Percentiles rank a stretch among this genome's conserved stretches.
Conservation (phyloP, 208 protist genomes). For the Cochliopodium minus region DNA sequence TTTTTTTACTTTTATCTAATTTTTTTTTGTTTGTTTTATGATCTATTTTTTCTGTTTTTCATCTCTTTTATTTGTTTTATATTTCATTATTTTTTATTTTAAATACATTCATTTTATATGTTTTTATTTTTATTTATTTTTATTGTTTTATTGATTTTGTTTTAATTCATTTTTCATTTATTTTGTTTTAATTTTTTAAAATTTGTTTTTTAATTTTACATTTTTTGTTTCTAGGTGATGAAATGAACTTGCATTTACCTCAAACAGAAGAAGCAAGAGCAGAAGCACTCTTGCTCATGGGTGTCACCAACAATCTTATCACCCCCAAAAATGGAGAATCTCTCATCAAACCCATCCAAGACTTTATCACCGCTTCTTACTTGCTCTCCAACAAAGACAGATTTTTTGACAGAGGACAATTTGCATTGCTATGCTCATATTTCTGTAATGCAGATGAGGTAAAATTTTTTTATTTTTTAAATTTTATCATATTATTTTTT, state of each 20-base stretch:
- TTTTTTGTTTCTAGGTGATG: constrained; percentile 82
- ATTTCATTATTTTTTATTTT: too few species aligned
- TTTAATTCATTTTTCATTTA: too few species aligned
- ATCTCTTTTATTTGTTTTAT: background rate
- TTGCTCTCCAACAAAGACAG: constrained; percentile 79
- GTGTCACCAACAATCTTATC: constrained; percentile 84
- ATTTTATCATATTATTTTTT: constrained; percentile 10
- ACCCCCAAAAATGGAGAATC: constrained; percentile 88
- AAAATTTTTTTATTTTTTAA: constrained; percentile 13
- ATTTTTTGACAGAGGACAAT: constrained; percentile 78
- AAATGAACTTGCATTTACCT: constrained; percentile 98
- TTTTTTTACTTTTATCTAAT: too few species aligned
- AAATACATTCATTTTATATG: too few species aligned
- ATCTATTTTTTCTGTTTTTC: background rate
- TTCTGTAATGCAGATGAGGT: constrained; percentile 37
- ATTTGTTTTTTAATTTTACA: too few species aligned
- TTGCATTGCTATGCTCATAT: constrained; percentile 62
- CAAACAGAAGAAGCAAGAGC: constrained; percentile 95
- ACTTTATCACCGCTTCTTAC: constrained; percentile 92
- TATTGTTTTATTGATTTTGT: too few species aligned
- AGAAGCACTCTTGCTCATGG: constrained; percentile 87
- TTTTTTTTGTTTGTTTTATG: too few species aligned
- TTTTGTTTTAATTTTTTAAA: too few species aligned
- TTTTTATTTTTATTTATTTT: too few species aligned
- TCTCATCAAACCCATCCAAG: constrained; percentile 94